phyloP scores from a whole-genome alignment of 768 basidiomycete species.

The Leccinum aurantiacum region DNA sequence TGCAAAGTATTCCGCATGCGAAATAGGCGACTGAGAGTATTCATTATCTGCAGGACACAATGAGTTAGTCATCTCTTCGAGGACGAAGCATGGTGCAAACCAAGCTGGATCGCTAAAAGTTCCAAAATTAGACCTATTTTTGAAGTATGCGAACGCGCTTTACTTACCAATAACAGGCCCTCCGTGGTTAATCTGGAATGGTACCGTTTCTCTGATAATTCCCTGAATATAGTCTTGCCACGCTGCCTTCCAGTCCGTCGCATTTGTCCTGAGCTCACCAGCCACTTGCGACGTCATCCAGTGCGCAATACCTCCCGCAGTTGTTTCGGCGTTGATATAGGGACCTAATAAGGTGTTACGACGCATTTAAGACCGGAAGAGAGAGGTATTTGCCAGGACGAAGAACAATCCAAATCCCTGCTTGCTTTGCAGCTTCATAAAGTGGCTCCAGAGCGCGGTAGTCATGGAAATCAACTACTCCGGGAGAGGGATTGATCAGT shows the following conservation, averaged over 20 bases:
- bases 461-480: constrained; percentile 68
- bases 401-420: constrained; percentile 77
- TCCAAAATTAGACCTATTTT: not conserved
- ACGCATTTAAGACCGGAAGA: not conserved
- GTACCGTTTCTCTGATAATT: constrained; percentile 57
- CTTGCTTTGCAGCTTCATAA: constrained; percentile 69
- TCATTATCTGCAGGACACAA: constrained; percentile 60
- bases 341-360: constrained; percentile 23
- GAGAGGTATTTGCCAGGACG: constrained; percentile 60
- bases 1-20: constrained; percentile 56
- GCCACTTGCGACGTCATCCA: constrained; percentile 72
- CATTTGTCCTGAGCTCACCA: constrained; percentile 66
- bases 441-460: constrained; percentile 69
- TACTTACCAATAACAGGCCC: constrained; percentile 72
- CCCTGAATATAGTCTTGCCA: constrained; percentile 74
- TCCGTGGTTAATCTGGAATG: constrained; percentile 68
- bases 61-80: not conserved
- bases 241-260: constrained; percentile 63
- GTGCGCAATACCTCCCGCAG: constrained; percentile 68
- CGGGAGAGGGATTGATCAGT: constrained; percentile 70
- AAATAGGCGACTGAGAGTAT: constrained; percentile 52
- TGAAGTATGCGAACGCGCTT: not conserved
- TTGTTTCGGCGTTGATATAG: constrained; percentile 79
- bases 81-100: constrained; percentile 31
- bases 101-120: constrained; percentile 53